Conservation (phyloP, 2,329 filamentous ascomycete species). For the Huntiella moniliformis region DNA sequence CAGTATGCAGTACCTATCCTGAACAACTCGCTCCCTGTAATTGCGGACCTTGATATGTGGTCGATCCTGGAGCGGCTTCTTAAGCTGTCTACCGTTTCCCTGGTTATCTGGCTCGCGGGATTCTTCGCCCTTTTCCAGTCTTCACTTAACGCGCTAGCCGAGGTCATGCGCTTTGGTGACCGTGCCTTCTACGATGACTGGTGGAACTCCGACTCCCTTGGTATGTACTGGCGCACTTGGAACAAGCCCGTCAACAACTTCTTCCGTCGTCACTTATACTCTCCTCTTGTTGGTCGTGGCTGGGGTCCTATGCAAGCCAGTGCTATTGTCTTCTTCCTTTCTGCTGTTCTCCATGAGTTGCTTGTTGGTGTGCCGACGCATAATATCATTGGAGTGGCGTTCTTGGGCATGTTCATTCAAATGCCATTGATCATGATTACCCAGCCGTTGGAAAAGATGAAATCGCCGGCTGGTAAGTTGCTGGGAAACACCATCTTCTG, state of each 20-base stretch:
- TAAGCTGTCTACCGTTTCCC: conserved; percentile 86
- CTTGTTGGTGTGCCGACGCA: conserved; percentile 89
- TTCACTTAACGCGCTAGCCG: conserved; percentile 74
- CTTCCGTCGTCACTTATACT: conserved; percentile 88
- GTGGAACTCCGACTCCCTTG: conserved; percentile 86
- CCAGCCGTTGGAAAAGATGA: conserved; percentile 58
- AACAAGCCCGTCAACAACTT: conserved; percentile 96
- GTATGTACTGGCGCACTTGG: conserved; percentile 88
- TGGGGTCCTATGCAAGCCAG: conserved; percentile 55
- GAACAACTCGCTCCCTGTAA: conserved; percentile 74
- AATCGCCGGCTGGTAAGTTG: conserved; percentile 54
- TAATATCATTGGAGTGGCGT: conserved; percentile 82
- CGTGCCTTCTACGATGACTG: conserved; percentile 91
- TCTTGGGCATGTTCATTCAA: conserved; percentile 84
- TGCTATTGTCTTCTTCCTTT: conserved; percentile 69
- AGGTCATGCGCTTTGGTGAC: conserved; percentile 78
- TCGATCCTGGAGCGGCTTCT: conserved; percentile 77
- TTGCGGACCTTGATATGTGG: conserved; percentile 58
- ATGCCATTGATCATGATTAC: conserved; percentile 75
- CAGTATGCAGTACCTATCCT: conserved; percentile 88
- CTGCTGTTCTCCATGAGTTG: conserved; percentile 76
- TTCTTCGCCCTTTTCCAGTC: conserved; percentile 97
- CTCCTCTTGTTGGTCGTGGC: conserved; percentile 68
- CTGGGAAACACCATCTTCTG: conserved; percentile 91
- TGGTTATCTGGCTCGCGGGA: conserved; percentile 91